A percentile compares a stretch with the other conserved stretches of the same genome.
Evolutionary conservation across 257 asterid genomes (phyloP).

Genomic region (Ligustrum vulgare): DNA sequence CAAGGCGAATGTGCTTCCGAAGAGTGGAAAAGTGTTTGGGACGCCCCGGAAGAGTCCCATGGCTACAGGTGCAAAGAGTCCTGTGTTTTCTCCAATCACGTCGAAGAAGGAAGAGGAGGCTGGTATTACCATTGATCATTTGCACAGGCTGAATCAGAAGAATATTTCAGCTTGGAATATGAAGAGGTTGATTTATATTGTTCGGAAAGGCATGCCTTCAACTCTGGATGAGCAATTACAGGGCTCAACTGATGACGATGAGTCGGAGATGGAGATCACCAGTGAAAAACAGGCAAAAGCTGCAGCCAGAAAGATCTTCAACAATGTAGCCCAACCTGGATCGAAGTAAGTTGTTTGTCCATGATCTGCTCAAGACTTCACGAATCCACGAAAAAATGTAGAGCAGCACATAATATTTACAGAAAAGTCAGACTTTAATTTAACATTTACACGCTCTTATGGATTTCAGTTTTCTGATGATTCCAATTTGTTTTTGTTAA

Average conservation of each 20-base stretch:
- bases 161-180: constrained; percentile 95
- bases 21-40: constrained; percentile 48
- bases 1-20: constrained; percentile 58
- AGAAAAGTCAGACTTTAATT: neutral
- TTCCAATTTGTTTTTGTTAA: neutral
- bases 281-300: constrained; percentile 73
- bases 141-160: constrained; percentile 79
- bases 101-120: constrained; percentile 60
- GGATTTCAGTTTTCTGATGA: neutral
- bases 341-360: constrained; percentile 47
- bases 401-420: neutral
- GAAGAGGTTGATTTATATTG: constrained; percentile 80
- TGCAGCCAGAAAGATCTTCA: constrained; percentile 84
- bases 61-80: constrained; percentile 47
- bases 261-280: constrained; percentile 60
- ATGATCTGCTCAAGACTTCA: neutral
- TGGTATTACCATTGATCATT: constrained; percentile 62
- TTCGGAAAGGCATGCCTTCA: constrained; percentile 62
- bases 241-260: constrained; percentile 59
- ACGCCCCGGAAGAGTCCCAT: constrained; percentile 60
- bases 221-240: constrained; percentile 75
- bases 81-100: constrained; percentile 41
- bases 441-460: neutral
- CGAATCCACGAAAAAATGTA: neutral
- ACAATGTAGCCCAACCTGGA: constrained; percentile 68